Conservation (phyloP, 768 basidiomycete species). For the Pulveroboletus frians region DNA sequence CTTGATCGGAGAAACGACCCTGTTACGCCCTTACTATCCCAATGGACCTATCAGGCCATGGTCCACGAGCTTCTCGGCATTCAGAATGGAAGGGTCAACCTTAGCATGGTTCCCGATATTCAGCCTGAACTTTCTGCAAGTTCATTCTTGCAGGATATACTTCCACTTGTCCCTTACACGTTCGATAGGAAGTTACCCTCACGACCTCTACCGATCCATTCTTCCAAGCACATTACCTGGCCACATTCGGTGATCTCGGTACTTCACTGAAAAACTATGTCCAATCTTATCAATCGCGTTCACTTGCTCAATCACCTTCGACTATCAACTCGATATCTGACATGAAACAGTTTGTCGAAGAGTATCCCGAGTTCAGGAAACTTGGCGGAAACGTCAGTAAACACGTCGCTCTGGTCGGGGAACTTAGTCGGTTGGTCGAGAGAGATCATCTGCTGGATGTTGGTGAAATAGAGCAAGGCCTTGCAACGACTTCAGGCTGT, state of each 20-base stretch:
- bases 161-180: constrained; percentile 10
- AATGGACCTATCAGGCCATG: constrained; percentile 99
- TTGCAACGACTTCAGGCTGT: constrained; percentile 86
- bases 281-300: constrained; percentile 83
- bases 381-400: constrained; percentile 98
- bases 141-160: constrained; percentile 9
- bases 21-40: constrained; percentile 90
- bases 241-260: constrained; percentile 96
- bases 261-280: constrained; percentile 89
- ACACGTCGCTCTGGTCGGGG: constrained; percentile 95
- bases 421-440: constrained; percentile 86
- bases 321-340: constrained; percentile 91
- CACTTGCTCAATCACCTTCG: constrained; percentile 67
- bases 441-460: constrained; percentile 82
- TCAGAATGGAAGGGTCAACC: constrained; percentile 86
- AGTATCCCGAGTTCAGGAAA: constrained; percentile 96
- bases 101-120: constrained; percentile 80
- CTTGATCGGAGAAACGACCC: constrained; percentile 96
- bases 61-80: constrained; percentile 95
- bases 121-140: constrained; percentile 77
- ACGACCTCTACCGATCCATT: constrained; percentile 90
- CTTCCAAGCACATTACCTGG: constrained; percentile 83
- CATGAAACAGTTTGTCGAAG: constrained; percentile 97
- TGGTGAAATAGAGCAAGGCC: constrained; percentile 93
- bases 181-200: constrained; percentile 81